Percentiles rank a stretch among this genome's conserved stretches.
Evolutionary conservation across 2,329 filamentous ascomycete genomes (phyloP).

Genomic region (Albifimbria verrucaria): DNA sequence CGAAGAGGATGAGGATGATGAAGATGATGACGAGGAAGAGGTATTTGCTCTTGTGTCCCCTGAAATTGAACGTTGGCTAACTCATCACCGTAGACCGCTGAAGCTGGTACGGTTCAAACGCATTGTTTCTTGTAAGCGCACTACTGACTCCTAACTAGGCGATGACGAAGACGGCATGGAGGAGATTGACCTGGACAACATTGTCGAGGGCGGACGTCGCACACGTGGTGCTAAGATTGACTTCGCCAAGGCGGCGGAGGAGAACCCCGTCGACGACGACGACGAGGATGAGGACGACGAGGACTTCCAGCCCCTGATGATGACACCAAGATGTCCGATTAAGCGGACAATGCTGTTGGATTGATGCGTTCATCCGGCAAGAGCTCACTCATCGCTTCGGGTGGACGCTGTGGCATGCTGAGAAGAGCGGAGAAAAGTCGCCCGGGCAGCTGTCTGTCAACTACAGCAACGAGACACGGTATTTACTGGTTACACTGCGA

Average conservation of each 20-base stretch:
- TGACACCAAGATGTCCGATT: conserved; percentile 64
- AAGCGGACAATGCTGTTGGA: conserved; percentile 8
- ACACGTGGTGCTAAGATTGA: conserved; percentile 92
- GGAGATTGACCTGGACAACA: conserved; percentile 88
- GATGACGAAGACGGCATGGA: conserved; percentile 77
- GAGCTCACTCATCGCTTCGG: no score
- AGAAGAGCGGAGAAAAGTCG: no score
- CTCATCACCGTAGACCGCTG: conserved; percentile 1
- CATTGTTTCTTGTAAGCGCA: conserved; percentile 3
- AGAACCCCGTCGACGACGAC: conserved; percentile 67
- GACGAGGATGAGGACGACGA: conserved; percentile 79
- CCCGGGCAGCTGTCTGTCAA: background rate
- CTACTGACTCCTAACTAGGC: conserved; percentile 22
- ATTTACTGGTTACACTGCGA: no score
- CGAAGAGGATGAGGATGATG: conserved; percentile 66
- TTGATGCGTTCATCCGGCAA: no score
- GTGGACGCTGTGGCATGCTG: no score
- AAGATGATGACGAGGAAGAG: conserved; percentile 29
- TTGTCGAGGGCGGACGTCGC: conserved; percentile 73
- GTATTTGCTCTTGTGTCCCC: background rate
- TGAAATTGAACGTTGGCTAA: conserved; percentile 17
- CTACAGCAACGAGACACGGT: background rate
- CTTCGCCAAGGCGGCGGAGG: conserved; percentile 84
- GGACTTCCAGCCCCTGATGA: conserved; percentile 60
- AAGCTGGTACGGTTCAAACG: background rate